These are phyloP conservation scores for Talaromyces trachyspermus DNA, from an alignment of 495 filamentous ascomycete genomes.

Conservation along the genomic window DNA sequence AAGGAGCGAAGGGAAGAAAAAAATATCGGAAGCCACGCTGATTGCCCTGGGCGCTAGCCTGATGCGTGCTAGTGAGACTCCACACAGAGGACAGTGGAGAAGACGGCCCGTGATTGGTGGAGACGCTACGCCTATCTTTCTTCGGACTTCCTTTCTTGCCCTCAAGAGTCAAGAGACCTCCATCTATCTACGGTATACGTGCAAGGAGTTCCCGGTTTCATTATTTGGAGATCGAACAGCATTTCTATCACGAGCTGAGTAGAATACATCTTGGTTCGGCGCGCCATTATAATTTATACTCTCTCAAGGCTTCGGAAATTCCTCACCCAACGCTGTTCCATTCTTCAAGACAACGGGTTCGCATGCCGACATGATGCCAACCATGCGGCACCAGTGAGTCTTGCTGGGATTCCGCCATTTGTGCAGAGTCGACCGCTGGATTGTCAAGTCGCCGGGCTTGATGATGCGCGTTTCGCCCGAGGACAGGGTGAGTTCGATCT, in stretches of 20 bases:
- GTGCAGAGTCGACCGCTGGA: slow-evolving; percentile 7
- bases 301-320: background rate
- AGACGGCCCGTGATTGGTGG: background rate
- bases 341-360: background rate
- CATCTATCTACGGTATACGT: no score
- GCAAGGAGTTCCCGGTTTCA: no score
- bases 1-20: slow-evolving; percentile 4
- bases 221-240: no score
- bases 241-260: no score
- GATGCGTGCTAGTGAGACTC: background rate
- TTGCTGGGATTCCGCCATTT: slow-evolving; percentile 7
- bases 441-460: slow-evolving; percentile 1
- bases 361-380: background rate
- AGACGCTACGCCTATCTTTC: no score
- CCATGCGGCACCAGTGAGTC: background rate
- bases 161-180: no score
- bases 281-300: no score
- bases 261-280: no score
- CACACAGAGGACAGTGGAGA: background rate
- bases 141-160: no score
- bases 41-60: background rate
- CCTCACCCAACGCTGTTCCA: background rate
- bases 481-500: slow-evolving; percentile 4
- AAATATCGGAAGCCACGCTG: background rate
- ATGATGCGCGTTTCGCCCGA: background rate